A percentile compares a stretch with the other conserved stretches of the same genome.
Evolutionary conservation across 139 green algal genomes (phyloP).

Genomic region (Coelastrella sp.): DNA sequence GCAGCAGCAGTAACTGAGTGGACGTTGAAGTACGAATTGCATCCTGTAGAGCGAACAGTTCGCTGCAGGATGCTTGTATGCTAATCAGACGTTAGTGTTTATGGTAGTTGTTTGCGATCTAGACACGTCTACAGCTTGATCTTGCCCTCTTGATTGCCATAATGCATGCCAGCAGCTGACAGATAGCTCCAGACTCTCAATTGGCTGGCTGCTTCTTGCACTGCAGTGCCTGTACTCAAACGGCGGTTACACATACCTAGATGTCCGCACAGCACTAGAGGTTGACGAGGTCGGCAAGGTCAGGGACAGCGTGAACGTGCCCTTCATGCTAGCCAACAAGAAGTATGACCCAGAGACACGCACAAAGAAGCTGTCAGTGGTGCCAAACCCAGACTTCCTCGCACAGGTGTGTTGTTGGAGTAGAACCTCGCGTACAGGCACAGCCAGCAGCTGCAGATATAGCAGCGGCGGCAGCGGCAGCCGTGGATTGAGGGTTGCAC

Average conservation of each 20-base stretch:
- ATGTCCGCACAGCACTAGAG: constrained; percentile 83
- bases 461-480: background rate
- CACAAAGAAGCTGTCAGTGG: constrained; percentile 67
- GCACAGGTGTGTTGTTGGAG: constrained; percentile 30
- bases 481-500: too few relatives aligned
- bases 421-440: too few relatives aligned
- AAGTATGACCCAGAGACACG: constrained; percentile 65
- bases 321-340: constrained; percentile 55
- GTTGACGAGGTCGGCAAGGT: constrained; percentile 81
- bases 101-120: background rate
- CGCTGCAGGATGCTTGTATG: too few relatives aligned
- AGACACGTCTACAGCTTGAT: background rate
- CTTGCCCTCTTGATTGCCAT: too few relatives aligned
- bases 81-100: too few relatives aligned
- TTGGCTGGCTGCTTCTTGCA: too few relatives aligned
- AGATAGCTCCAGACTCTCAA: too few relatives aligned
- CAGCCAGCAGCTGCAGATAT: background rate
- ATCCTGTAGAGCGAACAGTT: background rate
- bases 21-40: background rate
- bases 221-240: constrained; percentile 64
- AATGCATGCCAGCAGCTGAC: too few relatives aligned
- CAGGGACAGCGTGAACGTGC: constrained; percentile 77
- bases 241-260: constrained; percentile 82
- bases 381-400: constrained; percentile 69
- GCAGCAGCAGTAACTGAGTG: background rate